phyloP scores from a whole-genome alignment of 768 basidiomycete genomes.

The Psilocybe cubensis region DNA sequence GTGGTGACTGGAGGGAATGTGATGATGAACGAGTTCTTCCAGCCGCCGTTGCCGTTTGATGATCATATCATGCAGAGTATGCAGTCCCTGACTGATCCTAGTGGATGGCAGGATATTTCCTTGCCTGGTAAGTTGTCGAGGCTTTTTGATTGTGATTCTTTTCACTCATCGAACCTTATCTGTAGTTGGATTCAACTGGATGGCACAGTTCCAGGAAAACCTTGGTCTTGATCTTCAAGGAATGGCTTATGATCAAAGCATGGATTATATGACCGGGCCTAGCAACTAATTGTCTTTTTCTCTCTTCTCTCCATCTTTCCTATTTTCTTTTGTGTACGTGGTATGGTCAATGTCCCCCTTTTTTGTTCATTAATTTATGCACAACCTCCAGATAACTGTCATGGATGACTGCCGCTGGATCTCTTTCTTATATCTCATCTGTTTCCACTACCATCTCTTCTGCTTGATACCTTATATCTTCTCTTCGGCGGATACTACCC shows the following conservation, averaged over 20 bases:
- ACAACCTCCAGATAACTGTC: background rate
- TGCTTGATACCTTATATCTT: background rate
- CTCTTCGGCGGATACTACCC: background rate
- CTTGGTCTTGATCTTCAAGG: constrained; percentile 33
- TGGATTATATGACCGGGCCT: constrained; percentile 32
- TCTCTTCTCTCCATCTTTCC: background rate
- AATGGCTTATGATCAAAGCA: constrained; percentile 27
- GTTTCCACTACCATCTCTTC: background rate
- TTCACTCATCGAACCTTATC: background rate
- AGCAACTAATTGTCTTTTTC: constrained; percentile 11
- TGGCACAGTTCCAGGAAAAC: constrained; percentile 43
- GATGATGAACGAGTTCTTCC: constrained; percentile 47
- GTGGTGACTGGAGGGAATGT: constrained; percentile 24
- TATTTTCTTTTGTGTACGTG: background rate
- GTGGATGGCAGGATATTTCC: constrained; percentile 56
- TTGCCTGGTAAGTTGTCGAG: constrained; percentile 49
- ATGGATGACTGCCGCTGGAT: background rate
- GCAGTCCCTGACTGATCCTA: constrained; percentile 57
- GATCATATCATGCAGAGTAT: constrained; percentile 63
- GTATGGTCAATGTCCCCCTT: background rate
- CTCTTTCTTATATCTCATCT: background rate
- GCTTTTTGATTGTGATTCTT: no score
- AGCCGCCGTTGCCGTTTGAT: constrained; percentile 60
- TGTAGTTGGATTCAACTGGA: constrained; percentile 41
- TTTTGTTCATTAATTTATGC: background rate